Percentiles rank a stretch among this genome's conserved stretches.
phyloP scores from a whole-genome alignment of 169 alveolate species.

The Plasmodium vivax region DNA sequence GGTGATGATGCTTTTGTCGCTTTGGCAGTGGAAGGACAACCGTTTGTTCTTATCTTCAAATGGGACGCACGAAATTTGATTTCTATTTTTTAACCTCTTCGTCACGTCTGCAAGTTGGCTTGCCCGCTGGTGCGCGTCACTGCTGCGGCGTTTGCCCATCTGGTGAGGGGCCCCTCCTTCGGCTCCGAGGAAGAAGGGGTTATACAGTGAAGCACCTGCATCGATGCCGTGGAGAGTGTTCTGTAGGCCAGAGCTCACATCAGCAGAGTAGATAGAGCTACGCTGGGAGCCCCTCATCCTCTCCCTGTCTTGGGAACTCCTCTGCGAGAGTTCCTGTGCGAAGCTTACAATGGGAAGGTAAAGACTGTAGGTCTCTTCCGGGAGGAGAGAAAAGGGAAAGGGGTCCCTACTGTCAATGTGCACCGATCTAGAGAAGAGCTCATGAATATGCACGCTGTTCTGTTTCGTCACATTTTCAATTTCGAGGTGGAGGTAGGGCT shows the following conservation, averaged over 20 bases:
- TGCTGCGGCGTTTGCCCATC: background rate
- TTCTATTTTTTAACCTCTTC: background rate
- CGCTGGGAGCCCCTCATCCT: background rate
- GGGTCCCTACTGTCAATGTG: constrained; percentile 12
- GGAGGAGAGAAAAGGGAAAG: constrained; percentile 21
- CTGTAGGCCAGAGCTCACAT: background rate
- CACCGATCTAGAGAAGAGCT: constrained; percentile 47
- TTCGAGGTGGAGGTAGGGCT: constrained; percentile 18
- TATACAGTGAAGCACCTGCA: background rate
- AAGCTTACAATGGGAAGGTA: constrained; percentile 21
- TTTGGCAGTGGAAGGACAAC: constrained; percentile 1
- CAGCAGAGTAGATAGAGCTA: background rate
- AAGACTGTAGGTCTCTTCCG: constrained; percentile 49
- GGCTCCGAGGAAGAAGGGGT: background rate
- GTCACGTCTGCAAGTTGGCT: background rate
- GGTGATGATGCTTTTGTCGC: constrained; percentile 48
- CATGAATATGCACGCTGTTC: constrained; percentile 6
- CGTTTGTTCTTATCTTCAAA: background rate
- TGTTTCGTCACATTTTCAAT: constrained; percentile 42
- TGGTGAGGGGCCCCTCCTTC: background rate
- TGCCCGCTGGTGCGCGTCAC: background rate
- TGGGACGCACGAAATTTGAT: background rate
- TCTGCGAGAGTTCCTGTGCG: constrained; percentile 16
- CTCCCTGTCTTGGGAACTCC: background rate
- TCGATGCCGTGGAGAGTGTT: background rate